These are phyloP conservation scores for Articulospora tetracladia DNA, from an alignment of 495 filamentous ascomycete genomes.

Conservation along the genomic window DNA sequence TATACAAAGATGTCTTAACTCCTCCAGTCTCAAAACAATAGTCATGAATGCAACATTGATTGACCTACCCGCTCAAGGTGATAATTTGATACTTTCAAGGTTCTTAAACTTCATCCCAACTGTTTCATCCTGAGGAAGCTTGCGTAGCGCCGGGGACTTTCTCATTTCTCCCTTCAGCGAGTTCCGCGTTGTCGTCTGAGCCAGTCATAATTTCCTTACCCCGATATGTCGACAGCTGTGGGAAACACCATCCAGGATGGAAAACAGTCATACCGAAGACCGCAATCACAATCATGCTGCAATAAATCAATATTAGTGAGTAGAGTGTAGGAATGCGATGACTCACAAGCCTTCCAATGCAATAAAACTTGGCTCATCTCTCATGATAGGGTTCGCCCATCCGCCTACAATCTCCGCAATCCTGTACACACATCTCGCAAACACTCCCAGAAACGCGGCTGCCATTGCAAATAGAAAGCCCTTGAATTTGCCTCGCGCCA, in stretches of 20 bases:
- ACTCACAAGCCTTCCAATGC: constrained; percentile 45
- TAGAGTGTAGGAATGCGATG: neutral
- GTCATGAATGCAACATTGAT: too few species aligned
- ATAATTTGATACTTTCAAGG: too few species aligned
- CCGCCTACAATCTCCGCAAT: constrained; percentile 66
- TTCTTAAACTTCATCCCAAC: too few species aligned
- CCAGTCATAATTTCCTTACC: neutral
- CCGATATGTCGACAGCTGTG: constrained; percentile 18
- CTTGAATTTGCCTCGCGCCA: constrained; percentile 41
- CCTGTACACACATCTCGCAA: constrained; percentile 58
- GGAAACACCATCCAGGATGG: constrained; percentile 54
- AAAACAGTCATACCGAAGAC: constrained; percentile 51
- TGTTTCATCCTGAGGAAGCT: too few species aligned
- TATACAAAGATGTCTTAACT: too few species aligned
- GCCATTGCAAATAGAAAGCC: constrained; percentile 47
- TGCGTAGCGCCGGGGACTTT: too few species aligned
- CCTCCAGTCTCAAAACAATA: too few species aligned
- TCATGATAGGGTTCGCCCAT: constrained; percentile 66
- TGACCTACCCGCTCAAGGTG: too few species aligned
- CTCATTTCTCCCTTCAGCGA: neutral
- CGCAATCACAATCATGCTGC: constrained; percentile 36
- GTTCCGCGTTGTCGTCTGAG: neutral
- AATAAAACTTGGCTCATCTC: constrained; percentile 59
- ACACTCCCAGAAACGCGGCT: constrained; percentile 55
- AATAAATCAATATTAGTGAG: neutral